phyloP scores from a whole-genome alignment of 2,329 filamentous ascomycete genomes.

The Colletotrichum theobromicola region DNA sequence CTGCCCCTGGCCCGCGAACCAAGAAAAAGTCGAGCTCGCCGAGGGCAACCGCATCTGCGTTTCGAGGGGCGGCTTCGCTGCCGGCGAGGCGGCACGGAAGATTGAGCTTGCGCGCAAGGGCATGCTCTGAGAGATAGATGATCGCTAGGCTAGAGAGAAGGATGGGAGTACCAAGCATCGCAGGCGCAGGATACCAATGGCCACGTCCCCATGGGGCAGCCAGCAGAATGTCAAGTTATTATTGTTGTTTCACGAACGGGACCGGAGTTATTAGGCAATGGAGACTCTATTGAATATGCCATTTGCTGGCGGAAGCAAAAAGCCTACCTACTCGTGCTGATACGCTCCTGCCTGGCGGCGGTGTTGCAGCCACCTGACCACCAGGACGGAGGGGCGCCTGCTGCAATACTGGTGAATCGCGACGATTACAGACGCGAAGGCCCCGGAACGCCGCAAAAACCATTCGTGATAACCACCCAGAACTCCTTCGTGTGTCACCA shows the following conservation, averaged over 20 bases:
- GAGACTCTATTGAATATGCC: constrained; percentile 16
- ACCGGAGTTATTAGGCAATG: constrained; percentile 1
- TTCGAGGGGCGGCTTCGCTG: constrained; percentile 76
- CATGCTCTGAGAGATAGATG: constrained; percentile 56
- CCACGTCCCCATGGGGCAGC: background rate
- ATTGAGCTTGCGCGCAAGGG: constrained; percentile 83
- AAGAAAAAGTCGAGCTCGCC: constrained; percentile 78
- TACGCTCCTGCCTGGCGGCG: background rate
- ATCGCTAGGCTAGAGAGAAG: background rate
- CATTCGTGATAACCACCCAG: constrained; percentile 21
- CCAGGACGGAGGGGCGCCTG: background rate
- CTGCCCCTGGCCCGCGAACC: constrained; percentile 77
- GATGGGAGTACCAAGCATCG: background rate
- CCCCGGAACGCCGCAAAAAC: constrained; percentile 21
- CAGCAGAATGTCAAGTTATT: background rate
- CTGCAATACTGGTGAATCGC: constrained; percentile 4
- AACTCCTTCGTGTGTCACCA: constrained; percentile 20
- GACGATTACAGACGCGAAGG: constrained; percentile 13
- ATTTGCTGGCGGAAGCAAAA: constrained; percentile 11
- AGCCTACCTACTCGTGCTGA: constrained; percentile 19
- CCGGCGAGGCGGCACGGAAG: constrained; percentile 75
- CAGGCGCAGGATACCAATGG: background rate
- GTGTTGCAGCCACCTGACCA: background rate
- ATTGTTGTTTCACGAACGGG: background rate
- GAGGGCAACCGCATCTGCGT: constrained; percentile 77